Evolutionary conservation across 2,329 filamentous ascomycete genomes (phyloP), one percentile per base, ranked within the genome.

Genomic region (Trichoderma simmonsii): DNA sequence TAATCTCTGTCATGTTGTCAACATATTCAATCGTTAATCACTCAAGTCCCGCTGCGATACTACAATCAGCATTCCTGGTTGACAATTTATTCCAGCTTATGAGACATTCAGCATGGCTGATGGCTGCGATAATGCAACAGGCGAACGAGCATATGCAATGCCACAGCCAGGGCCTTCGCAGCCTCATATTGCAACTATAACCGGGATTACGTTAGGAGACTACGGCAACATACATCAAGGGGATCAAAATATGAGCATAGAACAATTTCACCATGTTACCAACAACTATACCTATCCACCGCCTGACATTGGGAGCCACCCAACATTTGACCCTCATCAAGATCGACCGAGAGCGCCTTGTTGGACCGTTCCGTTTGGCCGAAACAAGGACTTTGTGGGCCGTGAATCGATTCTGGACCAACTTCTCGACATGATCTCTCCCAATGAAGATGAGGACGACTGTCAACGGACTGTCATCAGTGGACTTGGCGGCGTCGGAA

Each of bases 161-260:
- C n/a, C 2, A 48, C 18, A 12, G 43, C 0, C 43, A 4, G 43
- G 43, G 18, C 8, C 0, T 2, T 48, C 43, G 3, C 43, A 21
- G 18, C 18, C 43, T 48, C 1, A 0, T 6, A n/a, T 1, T 21
- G n/a, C 43, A 1, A 21, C 43, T 48, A 1, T 48, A 0, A 21
- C 8, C n/a, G 8, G n/a, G 0, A 2, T 2, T 21, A 48, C 43
- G 2, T 5, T 48, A 4, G 43, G 43, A 21, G 43, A 48, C 43
- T 4, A 48, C 9, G 2, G 18, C 43, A 48, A n/a, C 9, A 48
- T 48, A 48, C 43, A 48, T 48, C 8, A 48, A 48, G 18, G 43
- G 1, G 43, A 48, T 48, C 43, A 48, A 21, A 48, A 48, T 9
- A 21, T 48, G 1, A n/a, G 6, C 9, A 48, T 48, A 21, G 43